phyloP scores from a whole-genome alignment of 306 rosid genomes.

The Inga laurina region DNA sequence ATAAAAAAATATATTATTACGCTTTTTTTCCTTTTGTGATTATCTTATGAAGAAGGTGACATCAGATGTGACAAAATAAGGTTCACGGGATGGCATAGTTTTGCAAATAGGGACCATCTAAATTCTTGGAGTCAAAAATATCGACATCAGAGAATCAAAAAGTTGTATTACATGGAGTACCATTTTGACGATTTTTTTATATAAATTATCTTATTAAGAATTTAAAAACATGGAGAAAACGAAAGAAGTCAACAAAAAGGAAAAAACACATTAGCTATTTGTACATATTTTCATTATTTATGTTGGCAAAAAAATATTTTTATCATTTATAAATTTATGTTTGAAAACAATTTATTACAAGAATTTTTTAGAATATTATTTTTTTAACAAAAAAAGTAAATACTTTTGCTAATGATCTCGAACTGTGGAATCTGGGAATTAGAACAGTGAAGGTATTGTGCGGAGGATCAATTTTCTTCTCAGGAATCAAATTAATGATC shows the following conservation, averaged over 20 bases:
- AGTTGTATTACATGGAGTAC: background rate
- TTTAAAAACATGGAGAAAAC: background rate
- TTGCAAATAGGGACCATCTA: background rate
- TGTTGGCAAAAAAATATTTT: no score
- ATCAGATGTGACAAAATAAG: slow-evolving; percentile 1
- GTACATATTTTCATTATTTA: background rate
- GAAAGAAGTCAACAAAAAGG: background rate
- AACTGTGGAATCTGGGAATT: background rate
- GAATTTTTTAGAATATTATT: no score
- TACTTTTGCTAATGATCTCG: background rate
- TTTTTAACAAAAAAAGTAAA: no score
- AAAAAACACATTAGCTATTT: no score
- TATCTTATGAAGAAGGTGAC: background rate
- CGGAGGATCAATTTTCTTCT: background rate
- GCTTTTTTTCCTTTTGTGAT: background rate
- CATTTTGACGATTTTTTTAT: background rate
- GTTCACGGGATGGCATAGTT: slow-evolving; percentile 25
- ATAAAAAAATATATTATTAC: background rate
- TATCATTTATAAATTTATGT: background rate
- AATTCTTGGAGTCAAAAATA: background rate
- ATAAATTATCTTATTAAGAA: background rate
- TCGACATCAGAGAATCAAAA: background rate
- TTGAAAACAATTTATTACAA: background rate
- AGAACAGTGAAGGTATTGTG: background rate
- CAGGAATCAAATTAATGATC: background rate